These are phyloP conservation scores for Aspergillus egyptiacus DNA, from an alignment of 495 filamentous ascomycete species.

Conservation along the genomic window DNA sequence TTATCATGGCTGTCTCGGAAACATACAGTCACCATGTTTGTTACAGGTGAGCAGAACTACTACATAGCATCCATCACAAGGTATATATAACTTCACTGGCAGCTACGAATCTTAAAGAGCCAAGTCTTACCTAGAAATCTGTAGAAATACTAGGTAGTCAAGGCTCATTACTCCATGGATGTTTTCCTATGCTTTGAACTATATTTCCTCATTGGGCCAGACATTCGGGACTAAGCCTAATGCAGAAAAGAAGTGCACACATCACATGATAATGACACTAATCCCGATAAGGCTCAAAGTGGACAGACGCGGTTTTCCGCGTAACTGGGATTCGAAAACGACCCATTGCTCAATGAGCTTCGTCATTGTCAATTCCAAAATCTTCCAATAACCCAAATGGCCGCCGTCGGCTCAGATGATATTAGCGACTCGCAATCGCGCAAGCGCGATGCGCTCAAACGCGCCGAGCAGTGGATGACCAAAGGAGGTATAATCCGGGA, in stretches of 20 bases:
- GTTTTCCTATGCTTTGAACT: no score
- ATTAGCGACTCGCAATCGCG: slow-evolving; percentile 13
- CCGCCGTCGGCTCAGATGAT: slow-evolving; percentile 14
- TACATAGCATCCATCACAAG: no score
- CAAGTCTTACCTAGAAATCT: no score
- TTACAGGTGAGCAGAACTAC: no score
- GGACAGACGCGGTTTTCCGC: slow-evolving; percentile 35
- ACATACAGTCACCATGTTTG: slow-evolving; percentile 2
- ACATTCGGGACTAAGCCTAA: neutral
- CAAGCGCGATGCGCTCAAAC: slow-evolving; percentile 29
- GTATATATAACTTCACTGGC: no score
- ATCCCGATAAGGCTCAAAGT: slow-evolving; percentile 32
- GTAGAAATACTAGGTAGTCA: no score
- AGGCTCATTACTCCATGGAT: no score
- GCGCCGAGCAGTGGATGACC: slow-evolving; percentile 57
- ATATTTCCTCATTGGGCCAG: neutral
- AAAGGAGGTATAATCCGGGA: slow-evolving; percentile 65
- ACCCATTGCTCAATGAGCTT: neutral
- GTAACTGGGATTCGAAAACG: slow-evolving; percentile 9
- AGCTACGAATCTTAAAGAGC: no score
- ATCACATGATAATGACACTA: slow-evolving; percentile 20
- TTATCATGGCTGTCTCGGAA: no score
- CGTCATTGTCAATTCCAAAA: neutral
- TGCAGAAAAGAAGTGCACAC: neutral
- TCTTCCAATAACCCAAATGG: slow-evolving; percentile 15